Conservation (phyloP, 2,329 filamentous ascomycete genomes). For the Paraconiothyrium sp. region DNA sequence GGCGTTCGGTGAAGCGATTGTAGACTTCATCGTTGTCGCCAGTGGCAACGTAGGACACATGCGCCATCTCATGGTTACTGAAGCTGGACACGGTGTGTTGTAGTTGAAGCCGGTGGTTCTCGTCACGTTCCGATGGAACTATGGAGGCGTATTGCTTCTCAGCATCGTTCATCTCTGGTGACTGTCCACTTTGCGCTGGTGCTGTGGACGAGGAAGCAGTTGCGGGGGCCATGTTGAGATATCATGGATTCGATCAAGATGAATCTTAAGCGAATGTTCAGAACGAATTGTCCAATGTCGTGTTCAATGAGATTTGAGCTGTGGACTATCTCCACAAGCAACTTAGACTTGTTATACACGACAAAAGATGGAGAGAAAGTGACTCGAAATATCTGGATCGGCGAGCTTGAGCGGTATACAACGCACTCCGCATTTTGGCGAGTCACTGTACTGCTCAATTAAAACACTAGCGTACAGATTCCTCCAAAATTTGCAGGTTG, state of each 20-base stretch:
- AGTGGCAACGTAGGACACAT: conserved; percentile 37
- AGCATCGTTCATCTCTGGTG: conserved; percentile 22
- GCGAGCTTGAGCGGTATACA: conserved; percentile 6
- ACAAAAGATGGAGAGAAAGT: background rate
- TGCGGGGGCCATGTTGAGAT: conserved; percentile 39
- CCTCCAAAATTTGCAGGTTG: conserved; percentile 11
- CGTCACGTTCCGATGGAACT: conserved; percentile 24
- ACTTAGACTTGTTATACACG: background rate
- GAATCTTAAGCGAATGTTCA: conserved; percentile 1
- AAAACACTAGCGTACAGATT: conserved; percentile 28
- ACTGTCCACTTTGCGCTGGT: conserved; percentile 21
- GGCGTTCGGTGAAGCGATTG: conserved; percentile 66
- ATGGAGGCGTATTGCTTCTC: conserved; percentile 47
- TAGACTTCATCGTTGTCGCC: conserved; percentile 65
- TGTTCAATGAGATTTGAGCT: background rate
- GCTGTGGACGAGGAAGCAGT: conserved; percentile 30
- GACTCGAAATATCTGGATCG: background rate
- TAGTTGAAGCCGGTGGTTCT: conserved; percentile 33
- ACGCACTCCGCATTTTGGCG: background rate
- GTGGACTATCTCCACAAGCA: background rate
- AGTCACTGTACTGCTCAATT: conserved; percentile 25
- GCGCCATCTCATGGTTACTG: conserved; percentile 46
- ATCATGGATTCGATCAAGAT: conserved; percentile 28
- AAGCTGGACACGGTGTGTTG: conserved; percentile 44
- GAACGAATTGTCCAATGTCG: too few species aligned